phyloP scores from a whole-genome alignment of 768 basidiomycete species.

The Asterophora lycoperdoides region DNA sequence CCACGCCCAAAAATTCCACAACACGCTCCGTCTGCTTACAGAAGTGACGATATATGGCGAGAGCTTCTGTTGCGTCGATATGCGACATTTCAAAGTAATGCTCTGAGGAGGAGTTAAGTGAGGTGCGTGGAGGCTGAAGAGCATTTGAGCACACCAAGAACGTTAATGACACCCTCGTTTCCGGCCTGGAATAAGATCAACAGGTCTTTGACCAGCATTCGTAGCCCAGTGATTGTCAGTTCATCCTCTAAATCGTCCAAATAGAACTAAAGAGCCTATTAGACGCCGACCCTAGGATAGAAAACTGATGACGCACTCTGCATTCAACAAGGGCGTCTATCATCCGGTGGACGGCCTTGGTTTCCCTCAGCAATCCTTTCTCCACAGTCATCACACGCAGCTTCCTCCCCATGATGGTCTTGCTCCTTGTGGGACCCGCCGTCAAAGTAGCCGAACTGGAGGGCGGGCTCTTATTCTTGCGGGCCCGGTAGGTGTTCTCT shows the following conservation, averaged over 20 bases:
- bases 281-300: not conserved
- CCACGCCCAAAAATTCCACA: slow-evolving; percentile 88
- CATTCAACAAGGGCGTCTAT: slow-evolving; percentile 86
- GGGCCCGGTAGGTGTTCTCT: slow-evolving; percentile 43
- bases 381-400: slow-evolving; percentile 91
- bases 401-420: slow-evolving; percentile 79
- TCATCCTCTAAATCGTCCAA: slow-evolving; percentile 91
- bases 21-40: slow-evolving; percentile 91
- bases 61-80: slow-evolving; percentile 81
- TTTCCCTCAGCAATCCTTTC: slow-evolving; percentile 91
- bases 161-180: slow-evolving; percentile 90
- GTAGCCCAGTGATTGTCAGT: slow-evolving; percentile 79
- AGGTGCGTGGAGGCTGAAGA: slow-evolving; percentile 17
- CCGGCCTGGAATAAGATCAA: slow-evolving; percentile 93
- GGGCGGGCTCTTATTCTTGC: slow-evolving; percentile 24
- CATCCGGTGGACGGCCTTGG: slow-evolving; percentile 84
- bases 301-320: slow-evolving; percentile 51
- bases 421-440: slow-evolving; percentile 51
- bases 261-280: slow-evolving; percentile 63
- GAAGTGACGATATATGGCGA: slow-evolving; percentile 88
- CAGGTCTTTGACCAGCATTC: slow-evolving; percentile 95
- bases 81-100: slow-evolving; percentile 99
- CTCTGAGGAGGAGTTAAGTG: slow-evolving; percentile 43
- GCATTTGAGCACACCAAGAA: slow-evolving; percentile 50
- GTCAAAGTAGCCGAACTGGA: slow-evolving; percentile 8